Base-by-base conservation (phyloP, 2,329 filamentous ascomycete genomes). In the Teratosphaeria nubilosa region DNA sequence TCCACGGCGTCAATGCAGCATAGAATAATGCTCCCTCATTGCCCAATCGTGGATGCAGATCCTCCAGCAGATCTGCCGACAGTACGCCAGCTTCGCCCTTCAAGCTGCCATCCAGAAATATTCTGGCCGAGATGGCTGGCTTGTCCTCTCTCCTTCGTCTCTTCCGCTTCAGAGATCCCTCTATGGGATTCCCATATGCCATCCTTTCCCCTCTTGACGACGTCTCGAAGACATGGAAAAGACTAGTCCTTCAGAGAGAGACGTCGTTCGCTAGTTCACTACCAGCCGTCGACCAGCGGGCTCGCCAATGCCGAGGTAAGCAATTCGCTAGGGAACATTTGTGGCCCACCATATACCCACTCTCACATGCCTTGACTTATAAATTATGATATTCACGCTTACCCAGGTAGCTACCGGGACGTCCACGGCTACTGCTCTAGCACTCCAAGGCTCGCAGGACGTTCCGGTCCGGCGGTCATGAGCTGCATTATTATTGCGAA, bases 81-180 rank as follows among this genome's bases (percentile, higher is more conserved):
- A 97, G 75, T 63, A 94, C 82, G 62, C 91, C 94, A 61, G 91
- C 81, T 70, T 96, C 90, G 56, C 89, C 90, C 74, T 87, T 89
- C 67, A 95, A 80, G 72, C 88, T 86, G 70, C 91, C 88, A 73
- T 96, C 91, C 58, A 96, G 83, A 41, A 95, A 82, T 55, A 97
- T 79, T 59, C 88, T 85, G 58, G 90, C 91, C 59, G 88, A 82
- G 59, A 95, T 80, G 51, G 91, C 82, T 7, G 87, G 81, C 72
- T 88, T 91, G 72, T 94, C 77, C 57, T 76, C 72, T 58, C 77
- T 71, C 62, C 80, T 76, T 59, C 77, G 77, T 59, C 77, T 73
- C 63, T 80, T 77, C 64, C 79, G 76, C 70, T 79, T 81, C 59
- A 78, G 74, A 63, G 78, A 74, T 56, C 76, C 75, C 34, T 73